Base-by-base conservation (phyloP, 371 early-diverging fungal species). In the Mucor circinelloides region DNA sequence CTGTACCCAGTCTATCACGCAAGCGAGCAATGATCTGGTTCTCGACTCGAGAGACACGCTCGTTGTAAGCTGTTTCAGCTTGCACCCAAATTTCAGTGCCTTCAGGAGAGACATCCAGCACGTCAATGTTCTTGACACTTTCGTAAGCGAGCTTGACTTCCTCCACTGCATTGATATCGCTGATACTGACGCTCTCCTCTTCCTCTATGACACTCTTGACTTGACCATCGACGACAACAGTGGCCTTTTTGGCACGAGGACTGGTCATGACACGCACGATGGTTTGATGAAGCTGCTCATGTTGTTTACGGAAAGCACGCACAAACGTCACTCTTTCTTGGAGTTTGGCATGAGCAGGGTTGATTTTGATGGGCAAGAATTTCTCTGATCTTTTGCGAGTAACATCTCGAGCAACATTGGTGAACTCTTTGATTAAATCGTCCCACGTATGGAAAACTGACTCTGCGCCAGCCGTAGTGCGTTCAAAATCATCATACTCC, bases 361-460 rank as follows among this genome's bases (percentile, higher is more conserved):
- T 91, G 83, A 99, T 91, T 82, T 97, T 97, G 83, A 98, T 93
- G 3, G 94, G 94, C 27, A 98, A 82, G 72, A 97, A 97, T 80
- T 97, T 96, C 72, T 99, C 98, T 32, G 88, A 86, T 42, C 93
- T 86, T 79, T 94, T 97, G 68, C 97, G 88, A 1, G 94, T 94
- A 3, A 97, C 90, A 66, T 99, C 99, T 66, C 99, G 90, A 9
- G 98, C 98, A 19, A 98, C 91, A 65, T 90, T 91, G 56, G 93
- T 89, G 79, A 98, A 98, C 74, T 98, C 99, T 74, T 96, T 97
- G 77, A 94, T 85, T 62, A 93, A 85, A 40, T 95, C 92, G 68
- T 99, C 99, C 99, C 99, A 99, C 0, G 92, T 91, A 28, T 87
- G 85, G 70, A 99, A 98, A 0, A 95, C 93, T 0, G 89, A 88